These are phyloP conservation scores for Macrocystidia cucumis DNA, from an alignment of 1,284 basidiomycete genomes.

Conservation along the genomic window DNA sequence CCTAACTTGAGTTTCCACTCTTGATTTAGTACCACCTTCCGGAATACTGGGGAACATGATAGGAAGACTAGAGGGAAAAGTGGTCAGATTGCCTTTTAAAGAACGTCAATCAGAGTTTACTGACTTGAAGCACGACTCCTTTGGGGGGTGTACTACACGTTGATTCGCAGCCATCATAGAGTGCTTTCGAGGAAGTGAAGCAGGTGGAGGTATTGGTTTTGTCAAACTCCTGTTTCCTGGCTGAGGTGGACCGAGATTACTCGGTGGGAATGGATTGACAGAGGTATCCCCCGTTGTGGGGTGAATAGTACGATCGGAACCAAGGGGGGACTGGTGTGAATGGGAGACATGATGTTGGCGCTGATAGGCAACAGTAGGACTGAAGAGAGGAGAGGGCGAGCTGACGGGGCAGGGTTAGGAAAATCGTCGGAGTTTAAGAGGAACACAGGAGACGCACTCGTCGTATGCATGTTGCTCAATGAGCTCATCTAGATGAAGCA, in stretches of 20 bases:
- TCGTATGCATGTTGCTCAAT: conserved; percentile 65
- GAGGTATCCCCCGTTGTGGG: conserved; percentile 7
- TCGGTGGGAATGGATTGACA: conserved; percentile 18
- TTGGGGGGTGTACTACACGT: conserved; percentile 58
- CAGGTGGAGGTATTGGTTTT: conserved; percentile 54
- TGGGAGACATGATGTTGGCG: conserved; percentile 17
- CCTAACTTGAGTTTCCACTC: conserved; percentile 90
- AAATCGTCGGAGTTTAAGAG: conserved; percentile 8
- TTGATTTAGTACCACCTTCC: conserved; percentile 80
- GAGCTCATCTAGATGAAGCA: conserved; percentile 63
- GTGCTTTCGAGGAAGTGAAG: conserved; percentile 42
- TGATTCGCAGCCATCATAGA: conserved; percentile 39
- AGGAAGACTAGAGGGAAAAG: conserved; percentile 41
- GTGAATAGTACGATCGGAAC: no score
- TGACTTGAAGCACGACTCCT: conserved; percentile 69
- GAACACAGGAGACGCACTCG: conserved; percentile 43
- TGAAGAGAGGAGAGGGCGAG: conserved; percentile 16
- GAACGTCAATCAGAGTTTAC: conserved; percentile 17
- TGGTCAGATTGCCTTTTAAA: conserved; percentile 6
- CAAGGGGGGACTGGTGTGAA: conserved; percentile 18
- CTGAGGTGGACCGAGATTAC: conserved; percentile 24
- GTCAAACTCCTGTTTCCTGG: conserved; percentile 29
- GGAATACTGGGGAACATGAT: conserved; percentile 84
- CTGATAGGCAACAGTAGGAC: conserved; percentile 17
- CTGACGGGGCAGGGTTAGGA: conserved; percentile 12